phyloP scores from a whole-genome alignment of 2,329 filamentous ascomycete species.

The Dichotomopilus funicola region DNA sequence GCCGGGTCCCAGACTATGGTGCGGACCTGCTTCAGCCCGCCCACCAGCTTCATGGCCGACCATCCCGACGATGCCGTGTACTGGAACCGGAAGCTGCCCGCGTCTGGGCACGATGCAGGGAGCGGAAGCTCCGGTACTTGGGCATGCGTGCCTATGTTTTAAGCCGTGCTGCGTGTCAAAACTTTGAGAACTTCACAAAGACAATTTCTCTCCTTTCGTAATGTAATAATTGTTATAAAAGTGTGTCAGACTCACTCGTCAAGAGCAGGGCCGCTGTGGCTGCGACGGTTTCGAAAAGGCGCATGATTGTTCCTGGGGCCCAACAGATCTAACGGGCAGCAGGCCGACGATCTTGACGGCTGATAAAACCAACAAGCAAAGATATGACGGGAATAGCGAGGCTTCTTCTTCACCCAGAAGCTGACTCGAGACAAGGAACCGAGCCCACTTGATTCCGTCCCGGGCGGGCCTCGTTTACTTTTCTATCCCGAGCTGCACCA shows the following conservation, averaged over 20 bases:
- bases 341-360: background rate
- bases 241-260: conserved; percentile 9
- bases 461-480: too few relatives aligned
- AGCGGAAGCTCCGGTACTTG: conserved; percentile 26
- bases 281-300: conserved; percentile 12
- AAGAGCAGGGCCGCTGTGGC: conserved; percentile 15
- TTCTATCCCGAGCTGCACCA: too few relatives aligned
- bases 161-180: too few relatives aligned
- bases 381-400: background rate
- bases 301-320: conserved; percentile 13
- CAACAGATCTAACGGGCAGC: background rate
- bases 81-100: conserved; percentile 29
- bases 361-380: background rate
- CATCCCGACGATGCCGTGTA: conserved; percentile 32
- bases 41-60: conserved; percentile 35
- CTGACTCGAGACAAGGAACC: too few relatives aligned
- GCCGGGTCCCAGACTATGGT: conserved; percentile 32
- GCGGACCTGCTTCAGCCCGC: conserved; percentile 31
- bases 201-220: too few relatives aligned
- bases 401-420: too few relatives aligned
- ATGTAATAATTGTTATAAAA: too few relatives aligned
- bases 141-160: conserved; percentile 12
- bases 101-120: conserved; percentile 31
- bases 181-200: too few relatives aligned
- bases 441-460: too few relatives aligned